Conservation (phyloP, 2,329 filamentous ascomycete genomes). For the Fusarium sp. region DNA sequence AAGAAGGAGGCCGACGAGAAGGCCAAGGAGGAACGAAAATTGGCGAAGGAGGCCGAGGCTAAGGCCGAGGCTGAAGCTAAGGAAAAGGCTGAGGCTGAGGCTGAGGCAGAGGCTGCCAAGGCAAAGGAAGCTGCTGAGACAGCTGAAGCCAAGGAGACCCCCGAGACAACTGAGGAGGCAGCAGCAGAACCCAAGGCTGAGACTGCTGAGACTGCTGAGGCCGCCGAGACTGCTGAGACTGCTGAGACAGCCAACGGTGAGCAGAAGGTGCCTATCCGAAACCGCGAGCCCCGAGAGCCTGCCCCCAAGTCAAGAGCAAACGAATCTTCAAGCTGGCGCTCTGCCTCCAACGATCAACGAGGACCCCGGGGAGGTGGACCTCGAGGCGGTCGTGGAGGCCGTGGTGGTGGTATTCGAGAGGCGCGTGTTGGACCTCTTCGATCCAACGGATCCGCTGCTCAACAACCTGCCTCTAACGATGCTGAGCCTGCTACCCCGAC, state of each 20-base stretch:
- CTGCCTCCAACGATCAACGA: slow-evolving; percentile 62
- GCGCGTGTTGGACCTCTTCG: slow-evolving; percentile 58
- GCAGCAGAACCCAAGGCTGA: slow-evolving; percentile 47
- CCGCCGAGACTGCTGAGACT: slow-evolving; percentile 44
- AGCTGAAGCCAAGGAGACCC: slow-evolving; percentile 47
- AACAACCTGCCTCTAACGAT: slow-evolving; percentile 53
- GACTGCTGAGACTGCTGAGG: slow-evolving; percentile 46
- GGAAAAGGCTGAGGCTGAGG: slow-evolving; percentile 49
- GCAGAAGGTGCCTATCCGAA: slow-evolving; percentile 61
- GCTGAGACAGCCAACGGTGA: slow-evolving; percentile 55
- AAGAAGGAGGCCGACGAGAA: slow-evolving; percentile 92
- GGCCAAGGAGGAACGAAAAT: slow-evolving; percentile 78
- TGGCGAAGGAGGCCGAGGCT: slow-evolving; percentile 69
- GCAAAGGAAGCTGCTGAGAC: slow-evolving; percentile 49
- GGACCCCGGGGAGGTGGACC: slow-evolving; percentile 63
- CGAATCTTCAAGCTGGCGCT: slow-evolving; percentile 73
- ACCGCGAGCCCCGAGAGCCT: slow-evolving; percentile 56
- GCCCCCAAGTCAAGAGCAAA: slow-evolving; percentile 65
- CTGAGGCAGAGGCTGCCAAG: slow-evolving; percentile 49
- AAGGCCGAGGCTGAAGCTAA: slow-evolving; percentile 58
- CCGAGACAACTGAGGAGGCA: slow-evolving; percentile 41
- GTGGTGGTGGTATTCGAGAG: slow-evolving; percentile 59
- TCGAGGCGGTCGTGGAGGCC: slow-evolving; percentile 57
- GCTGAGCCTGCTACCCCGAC: slow-evolving; percentile 54
- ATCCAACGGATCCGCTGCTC: slow-evolving; percentile 61